Evolutionary conservation across 805 yeast genomes (phyloP).

Genomic region (Candida rishiriensis): DNA sequence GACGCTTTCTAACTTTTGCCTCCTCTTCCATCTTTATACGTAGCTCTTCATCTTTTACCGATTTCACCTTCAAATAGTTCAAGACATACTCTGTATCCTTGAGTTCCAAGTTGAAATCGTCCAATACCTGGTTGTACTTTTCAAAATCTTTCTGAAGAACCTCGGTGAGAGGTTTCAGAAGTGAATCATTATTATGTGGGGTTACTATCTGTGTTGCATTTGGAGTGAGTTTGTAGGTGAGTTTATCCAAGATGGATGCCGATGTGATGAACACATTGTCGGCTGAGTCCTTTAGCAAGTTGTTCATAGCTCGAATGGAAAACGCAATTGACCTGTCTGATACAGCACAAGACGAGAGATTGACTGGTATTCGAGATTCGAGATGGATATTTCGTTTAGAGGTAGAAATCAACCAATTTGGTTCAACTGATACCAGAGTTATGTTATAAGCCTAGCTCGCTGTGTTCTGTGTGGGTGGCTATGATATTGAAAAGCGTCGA

Average conservation of each 20-base stretch:
- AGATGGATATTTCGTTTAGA: too few relatives aligned
- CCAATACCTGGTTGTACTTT: slow-evolving; percentile 26
- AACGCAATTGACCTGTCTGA: too few relatives aligned
- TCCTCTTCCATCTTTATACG: slow-evolving; percentile 20
- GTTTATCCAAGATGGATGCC: slow-evolving; percentile 29
- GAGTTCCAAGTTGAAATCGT: slow-evolving; percentile 25
- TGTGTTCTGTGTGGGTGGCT: too few relatives aligned
- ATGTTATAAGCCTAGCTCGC: too few relatives aligned
- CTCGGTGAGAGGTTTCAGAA: slow-evolving; percentile 23
- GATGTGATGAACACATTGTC: slow-evolving; percentile 30
- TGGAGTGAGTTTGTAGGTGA: slow-evolving; percentile 22
- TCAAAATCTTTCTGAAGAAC: slow-evolving; percentile 22
- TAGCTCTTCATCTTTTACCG: slow-evolving; percentile 24
- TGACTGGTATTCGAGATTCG: too few relatives aligned
- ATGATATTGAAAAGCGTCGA: too few relatives aligned
- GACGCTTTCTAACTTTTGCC: slow-evolving; percentile 14
- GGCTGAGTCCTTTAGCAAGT: slow-evolving; percentile 26
- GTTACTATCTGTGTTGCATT: slow-evolving; percentile 22
- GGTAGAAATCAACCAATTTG: too few relatives aligned
- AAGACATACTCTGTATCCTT: slow-evolving; percentile 26
- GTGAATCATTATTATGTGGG: slow-evolving; percentile 27
- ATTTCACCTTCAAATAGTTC: slow-evolving; percentile 23
- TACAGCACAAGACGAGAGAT: too few relatives aligned
- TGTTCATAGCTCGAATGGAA: slow-evolving; percentile 16
- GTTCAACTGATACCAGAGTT: too few relatives aligned